These are phyloP conservation scores for Pouteria glomerata DNA, from an alignment of 148 eudicot species.

Conservation along the genomic window DNA sequence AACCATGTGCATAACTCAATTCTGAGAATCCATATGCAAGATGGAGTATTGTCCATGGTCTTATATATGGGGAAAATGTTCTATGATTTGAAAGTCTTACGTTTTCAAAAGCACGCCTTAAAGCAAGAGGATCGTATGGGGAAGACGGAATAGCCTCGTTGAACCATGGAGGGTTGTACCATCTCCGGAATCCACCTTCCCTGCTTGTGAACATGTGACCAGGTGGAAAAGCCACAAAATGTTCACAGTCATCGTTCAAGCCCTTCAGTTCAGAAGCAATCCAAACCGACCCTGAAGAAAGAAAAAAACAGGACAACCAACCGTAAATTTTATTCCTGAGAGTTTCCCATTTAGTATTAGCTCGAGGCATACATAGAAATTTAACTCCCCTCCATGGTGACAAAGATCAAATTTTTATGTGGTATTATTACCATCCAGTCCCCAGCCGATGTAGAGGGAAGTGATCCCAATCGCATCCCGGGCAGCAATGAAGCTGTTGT, in stretches of 20 bases:
- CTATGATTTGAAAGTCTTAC: slow-evolving; percentile 23
- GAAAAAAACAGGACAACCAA: not conserved
- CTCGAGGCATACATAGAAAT: no score
- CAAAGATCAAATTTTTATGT: not conserved
- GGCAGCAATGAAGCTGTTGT: slow-evolving; percentile 78
- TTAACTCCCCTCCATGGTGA: no score
- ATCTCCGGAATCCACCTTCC: slow-evolving; percentile 51
- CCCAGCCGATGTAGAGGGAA: slow-evolving; percentile 92
- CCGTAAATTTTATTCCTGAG: no score
- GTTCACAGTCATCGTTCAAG: slow-evolving; percentile 81
- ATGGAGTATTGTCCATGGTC: no score
- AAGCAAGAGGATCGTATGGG: slow-evolving; percentile 75
- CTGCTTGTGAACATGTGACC: slow-evolving; percentile 88
- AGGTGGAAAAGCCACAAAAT: slow-evolving; percentile 80
- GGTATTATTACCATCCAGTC: slow-evolving; percentile 66
- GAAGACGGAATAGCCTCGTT: slow-evolving; percentile 70
- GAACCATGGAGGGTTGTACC: slow-evolving; percentile 95
- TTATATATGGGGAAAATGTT: not conserved
- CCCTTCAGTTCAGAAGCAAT: slow-evolving; percentile 88
- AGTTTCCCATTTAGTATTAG: no score
- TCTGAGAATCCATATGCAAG: no score
- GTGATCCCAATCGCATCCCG: slow-evolving; percentile 94
- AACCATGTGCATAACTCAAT: no score
- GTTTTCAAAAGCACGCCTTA: slow-evolving; percentile 79
- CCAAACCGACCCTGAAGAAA: slow-evolving; percentile 86